These are phyloP conservation scores for Grosmannia huntii DNA, from an alignment of 2,329 filamentous ascomycete species.

Conservation along the genomic window DNA sequence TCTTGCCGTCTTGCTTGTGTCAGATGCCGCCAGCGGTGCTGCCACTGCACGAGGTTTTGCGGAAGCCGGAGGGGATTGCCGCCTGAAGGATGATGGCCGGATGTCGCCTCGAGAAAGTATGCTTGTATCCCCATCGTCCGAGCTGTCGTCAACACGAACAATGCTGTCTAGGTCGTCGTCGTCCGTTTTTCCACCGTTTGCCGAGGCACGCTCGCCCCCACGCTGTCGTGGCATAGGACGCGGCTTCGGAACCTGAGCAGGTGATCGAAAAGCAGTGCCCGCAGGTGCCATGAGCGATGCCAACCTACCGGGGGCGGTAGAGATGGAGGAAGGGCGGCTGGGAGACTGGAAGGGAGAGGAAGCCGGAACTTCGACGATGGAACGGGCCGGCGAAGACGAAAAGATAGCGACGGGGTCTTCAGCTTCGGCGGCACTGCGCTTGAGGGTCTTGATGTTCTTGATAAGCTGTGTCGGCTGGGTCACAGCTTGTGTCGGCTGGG, in stretches of 20 bases:
- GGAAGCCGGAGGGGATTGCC: slow-evolving; percentile 14
- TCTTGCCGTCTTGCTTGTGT: neutral
- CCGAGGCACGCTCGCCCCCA: neutral
- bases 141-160: slow-evolving; percentile 39
- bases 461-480: slow-evolving; percentile 38
- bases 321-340: slow-evolving; percentile 5
- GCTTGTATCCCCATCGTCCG: slow-evolving; percentile 30
- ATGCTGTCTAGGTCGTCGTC: slow-evolving; percentile 18
- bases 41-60: neutral
- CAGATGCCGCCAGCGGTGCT: neutral
- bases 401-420: slow-evolving; percentile 11
- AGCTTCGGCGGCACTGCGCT: slow-evolving; percentile 12
- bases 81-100: slow-evolving; percentile 43
- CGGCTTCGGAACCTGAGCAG: slow-evolving; percentile 11
- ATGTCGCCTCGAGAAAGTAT: slow-evolving; percentile 47
- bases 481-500: slow-evolving; percentile 31
- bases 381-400: slow-evolving; percentile 26
- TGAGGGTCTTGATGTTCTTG: slow-evolving; percentile 23
- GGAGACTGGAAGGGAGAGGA: slow-evolving; percentile 58
- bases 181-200: neutral
- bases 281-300: slow-evolving; percentile 59
- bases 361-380: slow-evolving; percentile 66
- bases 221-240: neutral
- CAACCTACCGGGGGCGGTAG: slow-evolving; percentile 24
- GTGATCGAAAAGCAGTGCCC: slow-evolving; percentile 56